Percentiles rank a stretch among this genome's conserved stretches.
Conservation (phyloP, 2,329 filamentous ascomycete species). For the Neonectria neomacrospora region DNA sequence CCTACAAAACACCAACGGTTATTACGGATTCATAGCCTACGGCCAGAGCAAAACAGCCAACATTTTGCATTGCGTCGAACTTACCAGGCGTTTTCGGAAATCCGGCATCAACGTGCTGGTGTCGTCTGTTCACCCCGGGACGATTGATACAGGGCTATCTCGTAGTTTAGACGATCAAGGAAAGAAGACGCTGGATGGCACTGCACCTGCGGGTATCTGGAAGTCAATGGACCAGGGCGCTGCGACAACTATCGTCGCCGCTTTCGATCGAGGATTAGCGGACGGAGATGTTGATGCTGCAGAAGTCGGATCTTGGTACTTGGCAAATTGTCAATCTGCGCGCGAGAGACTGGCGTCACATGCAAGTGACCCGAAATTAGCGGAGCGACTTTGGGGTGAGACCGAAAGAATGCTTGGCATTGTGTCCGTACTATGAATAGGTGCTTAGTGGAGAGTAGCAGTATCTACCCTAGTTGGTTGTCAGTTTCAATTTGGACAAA, state of each 20-base stretch:
- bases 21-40: conserved; percentile 38
- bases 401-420: conserved; percentile 26
- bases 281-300: background rate
- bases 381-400: conserved; percentile 32
- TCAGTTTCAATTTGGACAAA: background rate
- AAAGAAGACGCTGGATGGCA: conserved; percentile 20
- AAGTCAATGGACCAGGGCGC: conserved; percentile 31
- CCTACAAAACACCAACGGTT: conserved; percentile 30
- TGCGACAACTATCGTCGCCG: conserved; percentile 33
- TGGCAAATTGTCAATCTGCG: conserved; percentile 31
- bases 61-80: conserved; percentile 37
- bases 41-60: conserved; percentile 47
- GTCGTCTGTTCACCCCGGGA: conserved; percentile 36
- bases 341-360: conserved; percentile 16
- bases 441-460: background rate
- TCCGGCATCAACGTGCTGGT: conserved; percentile 11
- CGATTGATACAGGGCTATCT: conserved; percentile 26
- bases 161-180: conserved; percentile 15
- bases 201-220: conserved; percentile 23
- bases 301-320: conserved; percentile 12
- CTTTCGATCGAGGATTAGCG: conserved; percentile 30
- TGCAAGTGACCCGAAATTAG: conserved; percentile 18
- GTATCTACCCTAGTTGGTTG: background rate
- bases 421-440: background rate
- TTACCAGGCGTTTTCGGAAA: conserved; percentile 23